phyloP scores from a whole-genome alignment of 1,139 yeast genomes.

The Yamadazyma sp. region DNA sequence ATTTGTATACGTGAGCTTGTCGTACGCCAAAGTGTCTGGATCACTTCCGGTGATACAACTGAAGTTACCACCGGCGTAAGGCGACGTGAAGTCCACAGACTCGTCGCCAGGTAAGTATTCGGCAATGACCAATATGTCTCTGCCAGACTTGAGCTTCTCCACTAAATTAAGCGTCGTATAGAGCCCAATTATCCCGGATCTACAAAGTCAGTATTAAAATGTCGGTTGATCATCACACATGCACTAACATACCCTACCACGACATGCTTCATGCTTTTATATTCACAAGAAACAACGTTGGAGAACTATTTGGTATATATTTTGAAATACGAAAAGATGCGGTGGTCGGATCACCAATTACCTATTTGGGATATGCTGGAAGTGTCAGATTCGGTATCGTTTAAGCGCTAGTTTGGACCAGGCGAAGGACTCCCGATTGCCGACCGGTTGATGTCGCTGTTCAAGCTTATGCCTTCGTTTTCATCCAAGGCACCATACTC shows the following conservation, averaged over 20 bases:
- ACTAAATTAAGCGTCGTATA: slow-evolving; percentile 59
- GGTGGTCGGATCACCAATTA: background rate
- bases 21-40: slow-evolving; percentile 49
- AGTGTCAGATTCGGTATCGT: too few species aligned
- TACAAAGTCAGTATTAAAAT: slow-evolving; percentile 15
- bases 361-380: background rate
- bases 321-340: too few species aligned
- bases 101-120: slow-evolving; percentile 73
- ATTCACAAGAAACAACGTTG: background rate
- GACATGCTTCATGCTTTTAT: slow-evolving; percentile 22
- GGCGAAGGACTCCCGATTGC: background rate
- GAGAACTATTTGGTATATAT: too few species aligned
- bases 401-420: background rate
- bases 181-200: slow-evolving; percentile 73
- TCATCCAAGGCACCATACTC: slow-evolving; percentile 25
- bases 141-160: slow-evolving; percentile 38
- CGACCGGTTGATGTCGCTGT: slow-evolving; percentile 11
- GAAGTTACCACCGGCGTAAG: slow-evolving; percentile 79
- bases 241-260: slow-evolving; percentile 32
- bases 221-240: background rate
- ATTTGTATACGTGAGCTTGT: slow-evolving; percentile 54
- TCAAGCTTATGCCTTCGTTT: slow-evolving; percentile 17
- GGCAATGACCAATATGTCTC: slow-evolving; percentile 58
- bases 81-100: slow-evolving; percentile 68
- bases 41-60: slow-evolving; percentile 65